phyloP scores from a whole-genome alignment of 164 flowering plant genomes.

The Cinnamomum chago region DNA sequence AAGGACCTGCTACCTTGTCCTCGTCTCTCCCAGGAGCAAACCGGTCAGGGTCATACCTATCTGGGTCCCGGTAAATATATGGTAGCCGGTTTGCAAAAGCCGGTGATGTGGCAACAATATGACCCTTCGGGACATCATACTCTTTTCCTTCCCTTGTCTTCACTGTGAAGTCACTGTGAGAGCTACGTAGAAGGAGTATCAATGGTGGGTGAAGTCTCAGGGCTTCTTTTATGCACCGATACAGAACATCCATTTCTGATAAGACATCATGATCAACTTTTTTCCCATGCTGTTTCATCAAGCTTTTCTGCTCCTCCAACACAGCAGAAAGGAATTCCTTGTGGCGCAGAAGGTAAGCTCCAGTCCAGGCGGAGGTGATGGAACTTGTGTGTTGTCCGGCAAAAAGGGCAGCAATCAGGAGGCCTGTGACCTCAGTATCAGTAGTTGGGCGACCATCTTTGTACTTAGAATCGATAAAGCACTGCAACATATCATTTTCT shows the following conservation, averaged over 20 bases:
- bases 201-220: conserved; percentile 94
- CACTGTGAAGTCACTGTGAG: conserved; percentile 81
- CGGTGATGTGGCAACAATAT: conserved; percentile 93
- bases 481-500: conserved; percentile 87
- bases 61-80: conserved; percentile 69
- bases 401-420: conserved; percentile 94
- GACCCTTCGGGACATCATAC: conserved; percentile 91
- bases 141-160: conserved; percentile 75
- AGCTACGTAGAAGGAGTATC: conserved; percentile 76
- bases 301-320: conserved; percentile 64
- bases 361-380: conserved; percentile 93
- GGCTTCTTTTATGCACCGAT: conserved; percentile 90
- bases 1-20: conserved; percentile 89
- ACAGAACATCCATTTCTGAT: conserved; percentile 82
- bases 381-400: conserved; percentile 99
- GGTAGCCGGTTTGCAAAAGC: conserved; percentile 91
- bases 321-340: conserved; percentile 56
- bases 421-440: conserved; percentile 82
- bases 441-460: conserved; percentile 92
- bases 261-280: conserved; percentile 79
- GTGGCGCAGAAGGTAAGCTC: conserved; percentile 77
- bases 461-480: conserved; percentile 88
- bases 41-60: conserved; percentile 79
- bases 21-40: conserved; percentile 86
- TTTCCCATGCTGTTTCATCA: conserved; percentile 64